phyloP scores from a whole-genome alignment of 2,329 filamentous ascomycete species.

The Ceratocystis papillata region DNA sequence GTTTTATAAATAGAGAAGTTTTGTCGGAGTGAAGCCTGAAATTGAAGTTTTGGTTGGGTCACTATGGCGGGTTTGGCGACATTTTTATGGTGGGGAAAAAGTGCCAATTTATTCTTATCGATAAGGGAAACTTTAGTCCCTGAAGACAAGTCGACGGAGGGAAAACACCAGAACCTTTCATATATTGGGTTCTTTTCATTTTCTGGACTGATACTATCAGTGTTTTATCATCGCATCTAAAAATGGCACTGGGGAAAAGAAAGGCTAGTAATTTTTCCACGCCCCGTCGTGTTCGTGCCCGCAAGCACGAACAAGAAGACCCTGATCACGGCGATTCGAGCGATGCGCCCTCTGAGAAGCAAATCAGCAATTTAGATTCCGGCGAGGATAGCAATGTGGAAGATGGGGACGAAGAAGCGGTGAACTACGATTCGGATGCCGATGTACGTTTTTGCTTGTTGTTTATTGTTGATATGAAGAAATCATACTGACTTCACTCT shows the following conservation, averaged over 20 bases:
- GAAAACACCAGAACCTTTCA: background rate
- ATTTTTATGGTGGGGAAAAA: slow-evolving; percentile 12
- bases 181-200: background rate
- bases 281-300: slow-evolving; percentile 37
- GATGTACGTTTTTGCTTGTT: slow-evolving; percentile 15
- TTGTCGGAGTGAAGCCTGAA: too few relatives aligned
- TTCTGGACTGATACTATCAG: too few relatives aligned
- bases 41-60: too few relatives aligned
- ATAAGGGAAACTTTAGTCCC: slow-evolving; percentile 13
- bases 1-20: background rate
- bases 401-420: slow-evolving; percentile 29
- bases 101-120: slow-evolving; percentile 7
- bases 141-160: background rate
- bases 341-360: slow-evolving; percentile 31
- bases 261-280: slow-evolving; percentile 34
- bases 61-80: background rate
- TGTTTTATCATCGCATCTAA: background rate
- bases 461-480: background rate
- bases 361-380: slow-evolving; percentile 29
- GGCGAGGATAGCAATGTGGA: slow-evolving; percentile 30
- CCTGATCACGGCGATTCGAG: slow-evolving; percentile 32
- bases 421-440: slow-evolving; percentile 22
- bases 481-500: background rate
- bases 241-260: slow-evolving; percentile 35
- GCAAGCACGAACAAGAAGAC: slow-evolving; percentile 36